phyloP scores from a whole-genome alignment of 768 basidiomycete species.

The Lactarius pseudohatsudake region DNA sequence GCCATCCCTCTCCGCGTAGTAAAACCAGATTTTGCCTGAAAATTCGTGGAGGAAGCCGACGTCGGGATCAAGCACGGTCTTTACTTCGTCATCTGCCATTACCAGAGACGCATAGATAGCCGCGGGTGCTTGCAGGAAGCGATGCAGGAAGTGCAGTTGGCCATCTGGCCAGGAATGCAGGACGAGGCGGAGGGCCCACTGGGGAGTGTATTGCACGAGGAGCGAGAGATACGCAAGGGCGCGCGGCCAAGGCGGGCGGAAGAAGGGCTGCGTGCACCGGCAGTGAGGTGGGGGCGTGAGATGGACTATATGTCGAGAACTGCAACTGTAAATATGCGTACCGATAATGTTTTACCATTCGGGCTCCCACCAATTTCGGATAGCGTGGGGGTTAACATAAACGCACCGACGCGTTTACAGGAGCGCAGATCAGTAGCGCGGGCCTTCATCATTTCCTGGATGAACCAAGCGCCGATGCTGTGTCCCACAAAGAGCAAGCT shows the following conservation, averaged over 20 bases:
- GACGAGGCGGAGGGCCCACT: slow-evolving; percentile 44
- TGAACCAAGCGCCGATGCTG: slow-evolving; percentile 73
- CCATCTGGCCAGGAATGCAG: slow-evolving; percentile 52
- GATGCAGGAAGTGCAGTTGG: slow-evolving; percentile 47
- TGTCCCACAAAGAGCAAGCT: slow-evolving; percentile 58
- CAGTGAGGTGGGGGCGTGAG: neutral
- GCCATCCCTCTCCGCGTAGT: slow-evolving; percentile 61
- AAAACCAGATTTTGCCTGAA: slow-evolving; percentile 47
- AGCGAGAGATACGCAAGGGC: slow-evolving; percentile 47
- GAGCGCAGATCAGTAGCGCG: slow-evolving; percentile 49
- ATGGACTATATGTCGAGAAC: neutral
- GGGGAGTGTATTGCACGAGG: slow-evolving; percentile 40
- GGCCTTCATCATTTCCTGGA: slow-evolving; percentile 54
- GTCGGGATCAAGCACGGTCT: slow-evolving; percentile 54
- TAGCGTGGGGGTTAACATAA: slow-evolving; percentile 72
- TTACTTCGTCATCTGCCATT: slow-evolving; percentile 74
- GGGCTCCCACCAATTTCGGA: slow-evolving; percentile 62
- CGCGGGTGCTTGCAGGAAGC: slow-evolving; percentile 51
- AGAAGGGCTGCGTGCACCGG: slow-evolving; percentile 42
- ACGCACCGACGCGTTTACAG: slow-evolving; percentile 38
- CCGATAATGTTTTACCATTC: slow-evolving; percentile 59
- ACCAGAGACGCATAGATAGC: slow-evolving; percentile 53
- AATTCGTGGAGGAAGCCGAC: slow-evolving; percentile 41
- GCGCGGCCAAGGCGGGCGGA: slow-evolving; percentile 46
- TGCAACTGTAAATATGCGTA: slow-evolving; percentile 37